Conservation (phyloP, 2,329 filamentous ascomycete species). For the Ophiostoma tasmaniense region DNA sequence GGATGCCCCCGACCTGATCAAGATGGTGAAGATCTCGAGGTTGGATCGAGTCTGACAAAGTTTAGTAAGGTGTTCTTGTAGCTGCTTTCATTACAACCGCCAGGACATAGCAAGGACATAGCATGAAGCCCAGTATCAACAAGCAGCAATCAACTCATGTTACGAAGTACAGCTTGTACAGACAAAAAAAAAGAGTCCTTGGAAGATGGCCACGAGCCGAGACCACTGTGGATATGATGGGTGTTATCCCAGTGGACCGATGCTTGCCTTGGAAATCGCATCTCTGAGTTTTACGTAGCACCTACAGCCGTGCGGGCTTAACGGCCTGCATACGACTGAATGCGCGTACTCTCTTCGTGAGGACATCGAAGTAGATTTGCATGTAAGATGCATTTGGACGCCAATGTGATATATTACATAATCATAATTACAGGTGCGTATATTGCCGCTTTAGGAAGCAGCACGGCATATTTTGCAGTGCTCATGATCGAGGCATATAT, state of each 20-base stretch:
- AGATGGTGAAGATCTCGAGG: not conserved
- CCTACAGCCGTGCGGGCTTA: not conserved
- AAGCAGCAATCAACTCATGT: too few species aligned
- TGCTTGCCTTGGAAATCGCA: not conserved
- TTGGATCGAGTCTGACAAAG: not conserved
- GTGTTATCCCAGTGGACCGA: not conserved
- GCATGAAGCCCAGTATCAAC: too few species aligned
- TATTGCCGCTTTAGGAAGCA: not conserved
- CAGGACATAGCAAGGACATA: too few species aligned
- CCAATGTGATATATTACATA: too few species aligned
- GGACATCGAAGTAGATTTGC: too few species aligned
- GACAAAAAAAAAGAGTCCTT: too few species aligned
- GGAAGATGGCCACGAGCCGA: not conserved
- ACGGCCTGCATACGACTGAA: not conserved
- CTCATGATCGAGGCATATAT: not conserved
- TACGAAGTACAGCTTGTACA: too few species aligned
- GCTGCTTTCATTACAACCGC: too few species aligned
- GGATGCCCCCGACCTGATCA: not conserved
- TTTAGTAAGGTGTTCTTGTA: not conserved
- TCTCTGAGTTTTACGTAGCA: not conserved
- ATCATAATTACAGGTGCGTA: not conserved
- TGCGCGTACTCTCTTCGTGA: not conserved
- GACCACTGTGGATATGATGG: not conserved
- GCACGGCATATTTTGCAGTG: not conserved
- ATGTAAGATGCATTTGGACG: too few species aligned